Evolutionary conservation across 2,329 filamentous ascomycete genomes (phyloP).

Genomic region (Aspergillus melleus): DNA sequence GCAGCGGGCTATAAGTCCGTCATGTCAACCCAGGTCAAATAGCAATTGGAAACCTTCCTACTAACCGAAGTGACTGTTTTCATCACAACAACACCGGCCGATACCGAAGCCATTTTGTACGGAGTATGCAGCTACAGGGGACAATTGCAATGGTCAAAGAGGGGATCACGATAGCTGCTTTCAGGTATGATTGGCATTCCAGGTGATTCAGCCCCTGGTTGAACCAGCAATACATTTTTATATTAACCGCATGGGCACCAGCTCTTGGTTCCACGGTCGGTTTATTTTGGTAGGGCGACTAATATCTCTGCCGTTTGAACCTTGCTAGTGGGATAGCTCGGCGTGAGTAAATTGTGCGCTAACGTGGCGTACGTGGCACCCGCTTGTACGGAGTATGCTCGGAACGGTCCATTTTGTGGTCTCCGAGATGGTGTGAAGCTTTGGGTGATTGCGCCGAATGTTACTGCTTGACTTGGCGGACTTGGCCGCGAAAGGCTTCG

Average conservation of each 20-base stretch:
- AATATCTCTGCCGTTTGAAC: background rate
- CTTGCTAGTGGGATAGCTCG: background rate
- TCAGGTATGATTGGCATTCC: no score
- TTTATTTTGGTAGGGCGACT: background rate
- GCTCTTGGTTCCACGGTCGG: background rate
- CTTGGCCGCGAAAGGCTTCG: background rate
- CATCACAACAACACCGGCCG: background rate
- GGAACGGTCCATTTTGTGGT: background rate
- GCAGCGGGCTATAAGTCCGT: background rate
- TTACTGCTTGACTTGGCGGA: background rate
- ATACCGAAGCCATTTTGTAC: background rate
- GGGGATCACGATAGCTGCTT: no score
- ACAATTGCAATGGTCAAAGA: background rate
- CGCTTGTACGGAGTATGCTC: background rate
- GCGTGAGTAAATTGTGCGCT: background rate
- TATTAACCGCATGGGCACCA: no score
- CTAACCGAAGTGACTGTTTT: background rate
- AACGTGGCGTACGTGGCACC: background rate
- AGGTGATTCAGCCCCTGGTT: no score
- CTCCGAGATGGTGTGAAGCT: background rate
- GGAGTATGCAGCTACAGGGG: background rate
- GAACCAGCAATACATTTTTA: no score
- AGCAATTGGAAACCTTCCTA: background rate
- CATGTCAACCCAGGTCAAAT: background rate
- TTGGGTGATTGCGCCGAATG: background rate